phyloP scores from a whole-genome alignment of 2,329 filamentous ascomycete genomes.

The Curvularia lunata region DNA sequence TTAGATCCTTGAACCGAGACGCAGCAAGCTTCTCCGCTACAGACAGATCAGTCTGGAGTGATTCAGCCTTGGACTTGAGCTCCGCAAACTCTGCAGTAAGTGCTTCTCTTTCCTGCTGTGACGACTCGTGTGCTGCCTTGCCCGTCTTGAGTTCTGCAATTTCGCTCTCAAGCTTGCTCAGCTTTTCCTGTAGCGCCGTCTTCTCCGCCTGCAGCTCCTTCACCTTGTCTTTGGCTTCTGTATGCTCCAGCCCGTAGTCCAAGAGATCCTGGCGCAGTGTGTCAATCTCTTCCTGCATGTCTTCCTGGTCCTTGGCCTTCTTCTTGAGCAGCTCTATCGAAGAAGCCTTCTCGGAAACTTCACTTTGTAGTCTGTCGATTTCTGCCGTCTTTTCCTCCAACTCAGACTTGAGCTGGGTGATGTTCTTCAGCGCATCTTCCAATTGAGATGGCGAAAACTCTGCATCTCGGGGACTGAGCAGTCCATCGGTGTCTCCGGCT shows the following conservation, averaged over 20 bases:
- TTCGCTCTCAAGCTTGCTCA: conserved; percentile 74
- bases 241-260: conserved; percentile 80
- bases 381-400: conserved; percentile 44
- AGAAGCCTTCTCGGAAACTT: conserved; percentile 63
- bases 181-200: conserved; percentile 65
- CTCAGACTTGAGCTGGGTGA: conserved; percentile 43
- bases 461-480: conserved; percentile 43
- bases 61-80: conserved; percentile 71
- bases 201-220: conserved; percentile 76
- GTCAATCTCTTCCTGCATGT: conserved; percentile 84
- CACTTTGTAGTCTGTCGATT: conserved; percentile 42
- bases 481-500: conserved; percentile 44
- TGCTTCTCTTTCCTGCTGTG: conserved; percentile 61
- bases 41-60: conserved; percentile 80
- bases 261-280: conserved; percentile 80
- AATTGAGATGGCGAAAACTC: conserved; percentile 53
- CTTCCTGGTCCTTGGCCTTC: conserved; percentile 77
- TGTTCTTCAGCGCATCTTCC: conserved; percentile 39
- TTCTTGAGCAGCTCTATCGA: conserved; percentile 74
- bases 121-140: conserved; percentile 55
- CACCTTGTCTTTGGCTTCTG: conserved; percentile 77
- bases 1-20: conserved; percentile 84
- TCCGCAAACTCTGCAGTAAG: conserved; percentile 71
- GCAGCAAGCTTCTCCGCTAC: conserved; percentile 87
- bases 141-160: conserved; percentile 62